Percentiles rank a stretch among this genome's conserved stretches.
These are phyloP conservation scores for Schrenkiella parvula DNA, from an alignment of 345 rosid species.

Conservation along the genomic window DNA sequence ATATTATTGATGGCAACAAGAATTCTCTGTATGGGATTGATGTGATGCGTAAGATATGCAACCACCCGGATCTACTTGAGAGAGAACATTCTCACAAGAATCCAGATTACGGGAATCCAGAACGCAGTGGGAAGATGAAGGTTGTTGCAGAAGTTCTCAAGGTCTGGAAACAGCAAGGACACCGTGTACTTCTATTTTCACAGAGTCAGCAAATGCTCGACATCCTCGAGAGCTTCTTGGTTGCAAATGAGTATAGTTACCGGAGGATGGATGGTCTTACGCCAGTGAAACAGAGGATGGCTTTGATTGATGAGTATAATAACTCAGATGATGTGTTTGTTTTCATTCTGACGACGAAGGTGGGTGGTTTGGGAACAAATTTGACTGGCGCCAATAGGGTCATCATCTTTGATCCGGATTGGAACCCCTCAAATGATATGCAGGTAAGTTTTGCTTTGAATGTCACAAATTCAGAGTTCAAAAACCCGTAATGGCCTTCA, in stretches of 20 bases:
- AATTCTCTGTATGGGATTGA: slow-evolving; percentile 92
- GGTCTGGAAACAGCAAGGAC: slow-evolving; percentile 88
- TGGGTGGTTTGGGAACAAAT: slow-evolving; percentile 97
- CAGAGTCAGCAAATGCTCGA: slow-evolving; percentile 99
- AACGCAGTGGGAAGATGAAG: slow-evolving; percentile 93
- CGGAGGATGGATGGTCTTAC: slow-evolving; percentile 97
- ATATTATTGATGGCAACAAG: slow-evolving; percentile 72
- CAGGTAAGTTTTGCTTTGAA: slow-evolving; percentile 49
- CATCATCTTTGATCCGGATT: slow-evolving; percentile 96
- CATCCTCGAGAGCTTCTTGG: slow-evolving; percentile 79
- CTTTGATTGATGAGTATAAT: slow-evolving; percentile 92
- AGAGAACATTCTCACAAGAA: slow-evolving; percentile 72
- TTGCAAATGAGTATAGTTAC: slow-evolving; percentile 59
- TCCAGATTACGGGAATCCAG: slow-evolving; percentile 91
- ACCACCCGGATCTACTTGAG: slow-evolving; percentile 97
- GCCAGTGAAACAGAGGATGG: slow-evolving; percentile 90
- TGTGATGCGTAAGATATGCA: slow-evolving; percentile 99
- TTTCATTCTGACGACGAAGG: slow-evolving; percentile 87
- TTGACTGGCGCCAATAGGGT: slow-evolving; percentile 93
- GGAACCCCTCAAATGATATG: slow-evolving; percentile 98
- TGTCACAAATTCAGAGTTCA: not conserved
- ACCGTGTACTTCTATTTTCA: slow-evolving; percentile 85
- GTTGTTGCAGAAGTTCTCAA: slow-evolving; percentile 81
- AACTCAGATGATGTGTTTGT: slow-evolving; percentile 64
- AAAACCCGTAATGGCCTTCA: not conserved